A percentile compares a stretch with the other conserved stretches of the same genome.
Evolutionary conservation across 805 yeast genomes (phyloP).

Genomic region (Brettanomyces bruxellensis): DNA sequence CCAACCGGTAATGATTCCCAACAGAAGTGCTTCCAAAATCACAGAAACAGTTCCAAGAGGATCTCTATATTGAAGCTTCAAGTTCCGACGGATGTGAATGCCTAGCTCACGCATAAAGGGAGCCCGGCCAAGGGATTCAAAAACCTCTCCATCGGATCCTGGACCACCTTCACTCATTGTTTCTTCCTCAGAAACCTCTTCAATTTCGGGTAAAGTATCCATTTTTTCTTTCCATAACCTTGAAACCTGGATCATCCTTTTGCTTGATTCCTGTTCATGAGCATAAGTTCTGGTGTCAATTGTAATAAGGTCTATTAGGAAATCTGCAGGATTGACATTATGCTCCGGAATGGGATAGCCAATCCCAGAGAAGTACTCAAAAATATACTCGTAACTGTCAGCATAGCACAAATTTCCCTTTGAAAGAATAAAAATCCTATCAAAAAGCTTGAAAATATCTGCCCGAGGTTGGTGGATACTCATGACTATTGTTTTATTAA

Average conservation of each 20-base stretch:
- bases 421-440: constrained; percentile 57
- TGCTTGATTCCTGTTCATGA: constrained; percentile 25
- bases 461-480: constrained; percentile 82
- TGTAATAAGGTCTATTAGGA: constrained; percentile 46
- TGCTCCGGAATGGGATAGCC: constrained; percentile 35
- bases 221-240: constrained; percentile 29
- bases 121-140: constrained; percentile 25
- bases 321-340: constrained; percentile 54
- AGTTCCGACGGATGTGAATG: constrained; percentile 36
- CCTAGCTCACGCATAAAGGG: constrained; percentile 33
- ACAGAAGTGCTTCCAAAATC: constrained; percentile 32
- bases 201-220: constrained; percentile 3
- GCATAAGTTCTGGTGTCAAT: constrained; percentile 37
- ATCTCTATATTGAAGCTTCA: constrained; percentile 41
- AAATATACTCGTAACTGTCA: constrained; percentile 31
- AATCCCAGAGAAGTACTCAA: constrained; percentile 39
- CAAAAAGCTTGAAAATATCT: constrained; percentile 63
- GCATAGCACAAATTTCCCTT: constrained; percentile 46
- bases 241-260: constrained; percentile 27
- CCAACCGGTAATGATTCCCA: constrained; percentile 69
- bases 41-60: constrained; percentile 37
- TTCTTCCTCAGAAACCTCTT: background rate
- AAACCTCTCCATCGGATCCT: constrained; percentile 3
- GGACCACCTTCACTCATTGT: background rate
- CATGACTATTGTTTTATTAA: constrained; percentile 63